Evolutionary conservation across 192 early-diverging fungal genomes (phyloP).

Genomic region (Chytriomyces hyalinus): DNA sequence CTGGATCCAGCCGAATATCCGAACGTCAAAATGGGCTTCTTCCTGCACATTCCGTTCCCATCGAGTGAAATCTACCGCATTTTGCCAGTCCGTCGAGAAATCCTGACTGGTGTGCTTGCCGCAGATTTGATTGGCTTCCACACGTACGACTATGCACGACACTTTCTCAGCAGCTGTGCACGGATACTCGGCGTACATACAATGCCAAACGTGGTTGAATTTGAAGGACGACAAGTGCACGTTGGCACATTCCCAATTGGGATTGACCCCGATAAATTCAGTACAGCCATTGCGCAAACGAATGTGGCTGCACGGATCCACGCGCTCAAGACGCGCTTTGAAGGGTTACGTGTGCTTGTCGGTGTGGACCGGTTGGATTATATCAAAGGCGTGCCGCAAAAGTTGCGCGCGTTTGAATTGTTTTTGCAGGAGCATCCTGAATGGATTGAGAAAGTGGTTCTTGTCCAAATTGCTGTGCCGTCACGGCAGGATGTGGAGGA

Average conservation of each 20-base stretch:
- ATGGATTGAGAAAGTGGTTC: constrained; percentile 91
- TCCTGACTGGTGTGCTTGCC: constrained; percentile 89
- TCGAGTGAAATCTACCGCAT: constrained; percentile 94
- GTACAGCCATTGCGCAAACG: constrained; percentile 52
- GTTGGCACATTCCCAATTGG: constrained; percentile 99
- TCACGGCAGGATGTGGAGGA: constrained; percentile 99
- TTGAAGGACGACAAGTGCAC: constrained; percentile 89
- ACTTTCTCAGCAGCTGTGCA: constrained; percentile 97
- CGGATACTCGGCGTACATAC: constrained; percentile 93
- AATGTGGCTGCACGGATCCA: constrained; percentile 54
- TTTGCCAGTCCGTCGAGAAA: constrained; percentile 71
- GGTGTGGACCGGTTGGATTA: constrained; percentile 99
- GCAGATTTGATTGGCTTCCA: constrained; percentile 98
- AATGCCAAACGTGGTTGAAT: constrained; percentile 93
- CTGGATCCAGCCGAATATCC: constrained; percentile 33
- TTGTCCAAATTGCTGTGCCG: constrained; percentile 98
- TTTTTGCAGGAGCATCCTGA: constrained; percentile 89
- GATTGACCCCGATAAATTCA: constrained; percentile 95
- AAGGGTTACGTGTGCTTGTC: constrained; percentile 87
- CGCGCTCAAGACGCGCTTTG: constrained; percentile 79
- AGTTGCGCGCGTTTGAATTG: constrained; percentile 94
- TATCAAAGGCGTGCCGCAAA: constrained; percentile 99
- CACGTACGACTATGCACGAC: constrained; percentile 98
- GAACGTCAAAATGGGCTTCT: constrained; percentile 95
- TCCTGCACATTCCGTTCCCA: constrained; percentile 98